phyloP scores from a whole-genome alignment of 2,329 filamentous ascomycete genomes.

The Claviceps sorghi region DNA sequence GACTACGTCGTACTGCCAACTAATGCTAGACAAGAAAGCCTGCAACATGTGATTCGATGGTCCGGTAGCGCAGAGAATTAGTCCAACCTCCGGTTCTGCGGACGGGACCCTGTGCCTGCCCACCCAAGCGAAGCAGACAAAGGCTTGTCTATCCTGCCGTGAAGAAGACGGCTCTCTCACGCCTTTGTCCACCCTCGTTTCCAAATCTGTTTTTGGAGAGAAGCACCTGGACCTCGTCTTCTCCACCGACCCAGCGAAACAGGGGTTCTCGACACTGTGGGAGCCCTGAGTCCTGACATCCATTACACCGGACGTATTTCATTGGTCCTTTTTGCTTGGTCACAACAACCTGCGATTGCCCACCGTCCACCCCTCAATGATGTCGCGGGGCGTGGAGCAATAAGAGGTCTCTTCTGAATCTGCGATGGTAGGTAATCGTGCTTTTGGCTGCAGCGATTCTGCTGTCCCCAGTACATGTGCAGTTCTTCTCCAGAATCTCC shows the following conservation, averaged over 20 bases:
- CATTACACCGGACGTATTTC: neutral
- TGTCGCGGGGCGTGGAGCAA: neutral
- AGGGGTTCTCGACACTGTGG: constrained; percentile 4
- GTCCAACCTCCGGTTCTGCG: neutral
- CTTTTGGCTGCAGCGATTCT: neutral
- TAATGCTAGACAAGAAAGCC: neutral
- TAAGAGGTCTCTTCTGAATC: neutral
- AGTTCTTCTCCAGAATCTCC: neutral
- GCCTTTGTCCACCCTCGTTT: neutral
- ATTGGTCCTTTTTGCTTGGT: constrained; percentile 4
- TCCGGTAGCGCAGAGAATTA: neutral
- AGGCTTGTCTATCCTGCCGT: neutral
- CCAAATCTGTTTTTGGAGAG: neutral
- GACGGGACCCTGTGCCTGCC: neutral
- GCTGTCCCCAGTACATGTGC: neutral
- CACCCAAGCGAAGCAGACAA: neutral
- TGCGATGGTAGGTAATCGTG: neutral
- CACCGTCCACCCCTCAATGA: neutral
- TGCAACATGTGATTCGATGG: constrained; percentile 1
- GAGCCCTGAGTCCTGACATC: constrained; percentile 4
- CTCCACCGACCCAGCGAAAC: neutral
- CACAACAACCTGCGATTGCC: constrained; percentile 5
- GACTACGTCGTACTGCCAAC: constrained; percentile 2
- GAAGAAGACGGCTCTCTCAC: neutral
- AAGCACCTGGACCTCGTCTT: neutral